Conservation (phyloP, 768 basidiomycete genomes). For the Leccinum ochraceum region DNA sequence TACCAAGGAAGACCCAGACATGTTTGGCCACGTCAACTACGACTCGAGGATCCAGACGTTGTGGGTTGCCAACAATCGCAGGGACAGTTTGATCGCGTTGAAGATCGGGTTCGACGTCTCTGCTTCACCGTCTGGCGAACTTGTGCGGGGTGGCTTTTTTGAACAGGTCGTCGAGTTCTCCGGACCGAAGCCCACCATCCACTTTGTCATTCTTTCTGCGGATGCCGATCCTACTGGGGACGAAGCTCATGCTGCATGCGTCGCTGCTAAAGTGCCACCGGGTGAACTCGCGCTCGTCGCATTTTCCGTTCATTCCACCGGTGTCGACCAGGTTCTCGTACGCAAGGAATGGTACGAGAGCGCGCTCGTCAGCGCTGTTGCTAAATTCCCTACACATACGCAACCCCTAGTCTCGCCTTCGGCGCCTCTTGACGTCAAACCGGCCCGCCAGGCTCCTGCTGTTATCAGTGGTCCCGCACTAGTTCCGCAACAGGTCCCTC, state of each 20-base stretch:
- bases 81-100: slow-evolving; percentile 82
- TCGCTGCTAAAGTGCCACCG: slow-evolving; percentile 75
- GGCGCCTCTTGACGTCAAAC: slow-evolving; percentile 21
- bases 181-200: slow-evolving; percentile 83
- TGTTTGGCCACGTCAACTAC: slow-evolving; percentile 88
- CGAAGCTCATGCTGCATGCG: slow-evolving; percentile 81
- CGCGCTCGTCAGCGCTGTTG: slow-evolving; percentile 38
- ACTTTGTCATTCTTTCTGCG: slow-evolving; percentile 84
- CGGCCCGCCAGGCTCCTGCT: slow-evolving; percentile 30
- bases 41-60: slow-evolving; percentile 83
- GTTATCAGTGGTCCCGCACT: slow-evolving; percentile 25
- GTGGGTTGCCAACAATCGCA: slow-evolving; percentile 84
- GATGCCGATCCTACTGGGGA: slow-evolving; percentile 82
- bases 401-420: slow-evolving; percentile 29
- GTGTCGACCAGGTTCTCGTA: slow-evolving; percentile 86
- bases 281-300: slow-evolving; percentile 81
- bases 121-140: slow-evolving; percentile 58
- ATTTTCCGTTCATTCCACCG: slow-evolving; percentile 87
- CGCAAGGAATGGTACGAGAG: slow-evolving; percentile 82
- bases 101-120: slow-evolving; percentile 68
- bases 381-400: slow-evolving; percentile 61
- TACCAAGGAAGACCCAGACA: slow-evolving; percentile 69
- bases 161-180: slow-evolving; percentile 84
- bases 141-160: slow-evolving; percentile 62
- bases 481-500: slow-evolving; percentile 15